These are phyloP conservation scores for Prunus mongolica DNA, from an alignment of 306 rosid genomes.

Conservation along the genomic window DNA sequence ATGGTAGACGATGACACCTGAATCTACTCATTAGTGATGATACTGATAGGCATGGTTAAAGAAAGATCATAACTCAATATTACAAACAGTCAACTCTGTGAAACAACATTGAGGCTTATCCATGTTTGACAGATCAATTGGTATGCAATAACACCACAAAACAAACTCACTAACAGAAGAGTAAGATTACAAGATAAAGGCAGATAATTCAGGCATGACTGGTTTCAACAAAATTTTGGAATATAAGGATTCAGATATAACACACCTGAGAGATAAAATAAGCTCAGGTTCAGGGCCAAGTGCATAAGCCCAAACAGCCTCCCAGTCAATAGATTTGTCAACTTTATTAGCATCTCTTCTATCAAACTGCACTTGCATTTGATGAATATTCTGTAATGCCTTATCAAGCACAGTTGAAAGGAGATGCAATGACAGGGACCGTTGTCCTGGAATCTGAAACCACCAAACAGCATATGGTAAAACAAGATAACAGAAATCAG, in stretches of 20 bases:
- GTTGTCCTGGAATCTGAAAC: conserved; percentile 87
- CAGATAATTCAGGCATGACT: not conserved
- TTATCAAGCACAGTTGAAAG: conserved; percentile 72
- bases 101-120: not conserved
- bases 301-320: conserved; percentile 88
- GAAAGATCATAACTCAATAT: not conserved
- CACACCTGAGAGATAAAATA: conserved; percentile 73
- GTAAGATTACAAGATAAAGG: conserved; percentile 1
- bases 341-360: conserved; percentile 29
- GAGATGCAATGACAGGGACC: conserved; percentile 73
- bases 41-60: not conserved
- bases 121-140: not conserved
- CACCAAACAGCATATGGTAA: not conserved
- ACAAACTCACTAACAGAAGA: not conserved
- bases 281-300: conserved; percentile 99
- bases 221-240: conserved; percentile 20
- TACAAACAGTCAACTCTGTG: not conserved
- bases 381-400: conserved; percentile 48
- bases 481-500: conserved; percentile 1
- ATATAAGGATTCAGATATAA: conserved; percentile 15
- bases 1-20: not conserved
- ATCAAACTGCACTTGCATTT: conserved; percentile 36
- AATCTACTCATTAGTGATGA: not conserved
- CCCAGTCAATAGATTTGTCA: conserved; percentile 67
- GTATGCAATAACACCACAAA: not conserved